These are phyloP conservation scores for Candida fluviatilis DNA, from an alignment of 805 yeast species.

Conservation along the genomic window DNA sequence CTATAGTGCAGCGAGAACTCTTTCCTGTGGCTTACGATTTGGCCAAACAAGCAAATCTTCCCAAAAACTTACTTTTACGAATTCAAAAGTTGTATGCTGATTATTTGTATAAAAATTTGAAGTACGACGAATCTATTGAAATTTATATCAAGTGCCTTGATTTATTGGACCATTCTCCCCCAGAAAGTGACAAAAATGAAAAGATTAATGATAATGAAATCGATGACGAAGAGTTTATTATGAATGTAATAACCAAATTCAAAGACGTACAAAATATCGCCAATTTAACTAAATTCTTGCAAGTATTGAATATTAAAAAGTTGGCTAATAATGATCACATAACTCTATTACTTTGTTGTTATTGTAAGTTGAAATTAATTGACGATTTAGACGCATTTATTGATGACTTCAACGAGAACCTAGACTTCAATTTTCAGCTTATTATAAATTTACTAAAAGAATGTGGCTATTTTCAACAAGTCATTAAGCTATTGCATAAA, in stretches of 20 bases:
- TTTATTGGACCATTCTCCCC: slow-evolving; percentile 11
- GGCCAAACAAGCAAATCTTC: slow-evolving; percentile 41
- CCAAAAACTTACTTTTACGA: slow-evolving; percentile 24
- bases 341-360: slow-evolving; percentile 72
- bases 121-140: slow-evolving; percentile 65
- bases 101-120: slow-evolving; percentile 60
- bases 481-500: slow-evolving; percentile 64
- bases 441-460: slow-evolving; percentile 71
- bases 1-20: slow-evolving; percentile 64
- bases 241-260: slow-evolving; percentile 74
- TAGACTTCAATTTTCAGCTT: slow-evolving; percentile 61
- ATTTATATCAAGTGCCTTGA: slow-evolving; percentile 55
- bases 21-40: slow-evolving; percentile 69
- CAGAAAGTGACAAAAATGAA: slow-evolving; percentile 1
- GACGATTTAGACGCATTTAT: slow-evolving; percentile 58
- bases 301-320: slow-evolving; percentile 50
- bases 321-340: slow-evolving; percentile 75
- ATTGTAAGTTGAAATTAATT: slow-evolving; percentile 67
- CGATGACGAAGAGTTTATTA: slow-evolving; percentile 35
- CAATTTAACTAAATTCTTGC: slow-evolving; percentile 60
- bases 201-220: slow-evolving; percentile 9
- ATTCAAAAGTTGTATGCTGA: slow-evolving; percentile 59
- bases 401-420: slow-evolving; percentile 23
- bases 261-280: slow-evolving; percentile 71
- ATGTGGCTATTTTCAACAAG: slow-evolving; percentile 61